Evolutionary conservation across 2,329 filamentous ascomycete genomes (phyloP).

Genomic region (Cercospora zeae-maydis): DNA sequence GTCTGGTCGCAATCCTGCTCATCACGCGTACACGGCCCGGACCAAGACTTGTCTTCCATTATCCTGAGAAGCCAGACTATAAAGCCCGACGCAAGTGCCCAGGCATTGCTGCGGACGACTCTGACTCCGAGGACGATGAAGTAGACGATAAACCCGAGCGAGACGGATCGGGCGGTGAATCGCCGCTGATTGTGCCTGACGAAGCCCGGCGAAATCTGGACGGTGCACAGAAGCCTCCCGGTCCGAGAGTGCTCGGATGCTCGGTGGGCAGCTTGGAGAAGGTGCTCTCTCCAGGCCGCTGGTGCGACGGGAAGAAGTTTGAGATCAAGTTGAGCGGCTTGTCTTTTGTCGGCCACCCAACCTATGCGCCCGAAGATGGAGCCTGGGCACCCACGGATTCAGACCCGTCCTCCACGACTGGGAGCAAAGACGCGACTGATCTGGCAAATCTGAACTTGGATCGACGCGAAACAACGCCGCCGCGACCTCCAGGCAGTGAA

Average conservation of each 20-base stretch:
- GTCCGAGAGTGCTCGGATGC: constrained; percentile 25
- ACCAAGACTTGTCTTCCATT: constrained; percentile 81
- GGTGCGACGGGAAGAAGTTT: constrained; percentile 74
- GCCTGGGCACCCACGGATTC: constrained; percentile 23
- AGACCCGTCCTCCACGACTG: constrained; percentile 4
- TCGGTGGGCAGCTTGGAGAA: constrained; percentile 69
- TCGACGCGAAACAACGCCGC: constrained; percentile 16
- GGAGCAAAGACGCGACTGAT: constrained; percentile 9
- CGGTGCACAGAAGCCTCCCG: constrained; percentile 2
- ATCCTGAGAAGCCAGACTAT: constrained; percentile 46
- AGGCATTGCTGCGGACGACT: background rate
- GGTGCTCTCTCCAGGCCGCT: constrained; percentile 65
- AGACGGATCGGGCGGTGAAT: background rate
- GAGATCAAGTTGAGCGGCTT: constrained; percentile 78
- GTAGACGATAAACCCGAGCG: constrained; percentile 14
- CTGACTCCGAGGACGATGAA: constrained; percentile 20
- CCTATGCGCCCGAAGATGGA: constrained; percentile 72
- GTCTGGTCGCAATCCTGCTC: constrained; percentile 66
- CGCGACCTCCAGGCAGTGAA: constrained; percentile 9
- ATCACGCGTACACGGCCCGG: constrained; percentile 75
- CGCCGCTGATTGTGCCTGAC: constrained; percentile 11
- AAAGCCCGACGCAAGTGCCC: background rate
- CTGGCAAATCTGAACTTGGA: constrained; percentile 14
- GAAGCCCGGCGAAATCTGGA: constrained; percentile 13
- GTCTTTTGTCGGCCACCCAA: constrained; percentile 76